Base-by-base conservation (phyloP, 2,329 filamentous ascomycete species). In the Colletotrichum incanum region DNA sequence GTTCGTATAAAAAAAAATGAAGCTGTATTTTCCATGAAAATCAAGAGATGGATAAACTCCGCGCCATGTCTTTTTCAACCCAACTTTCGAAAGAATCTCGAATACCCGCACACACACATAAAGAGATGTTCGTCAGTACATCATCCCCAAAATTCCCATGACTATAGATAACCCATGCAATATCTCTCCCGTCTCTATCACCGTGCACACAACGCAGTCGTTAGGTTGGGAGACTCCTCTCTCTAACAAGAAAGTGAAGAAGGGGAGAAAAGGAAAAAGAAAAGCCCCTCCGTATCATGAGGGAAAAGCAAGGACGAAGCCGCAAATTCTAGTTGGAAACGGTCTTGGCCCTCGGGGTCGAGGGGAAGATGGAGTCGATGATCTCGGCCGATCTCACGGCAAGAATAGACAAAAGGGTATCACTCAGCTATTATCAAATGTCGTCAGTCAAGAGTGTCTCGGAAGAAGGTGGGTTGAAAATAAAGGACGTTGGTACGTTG, bases 381-480 rank as follows among this genome's bases (percentile, higher is more conserved):
- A 96, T 91, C 83, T 96, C 93, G 34, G 93, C 93, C 43, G 93
- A 93, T 66, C 94, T 86, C 34, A 92, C 90, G 8, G 93, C 90
- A 74, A 96, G 85, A 73, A 96, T 93, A 2, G 93, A 96, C 64
- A 97, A 87, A 64, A 97, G 87, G 58, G 92, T 94, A 81, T 97
- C 93, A 80, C 93, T 94, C 82, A 97, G 83, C 90, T 93, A 77
- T 65, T 68, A 61, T 61, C 23, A 69, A 59, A 20, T 47, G 63
- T 69, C 60, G 75, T 77, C 72, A 80, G 78, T 63, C 34, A 47
- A 47, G 28, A 71, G 28, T 50, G 20, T 56, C 11, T 41, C 14
- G 65, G 45, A 73, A 65, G 52, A 58, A 11, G 49, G 23, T n/a
- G 64, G 45, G 18, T 4, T 12, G n/a, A 55, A 47, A 9, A 26